Base-by-base conservation (phyloP, 208 protist genomes). In the Phytomonas sp. region DNA sequence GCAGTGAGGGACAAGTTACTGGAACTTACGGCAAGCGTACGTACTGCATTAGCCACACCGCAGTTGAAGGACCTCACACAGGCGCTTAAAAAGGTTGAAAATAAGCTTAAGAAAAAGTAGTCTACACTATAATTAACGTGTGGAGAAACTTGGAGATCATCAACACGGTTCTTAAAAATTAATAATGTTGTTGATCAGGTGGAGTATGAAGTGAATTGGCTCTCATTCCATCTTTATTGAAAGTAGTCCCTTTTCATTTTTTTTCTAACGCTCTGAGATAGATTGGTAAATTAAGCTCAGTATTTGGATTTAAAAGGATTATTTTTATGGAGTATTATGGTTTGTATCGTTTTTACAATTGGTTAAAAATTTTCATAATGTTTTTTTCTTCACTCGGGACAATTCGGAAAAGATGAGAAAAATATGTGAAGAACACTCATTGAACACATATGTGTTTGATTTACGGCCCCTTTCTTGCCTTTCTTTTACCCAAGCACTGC, bases 1-100 rank as follows among this genome's bases (percentile, higher is more conserved):
- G 72, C 87, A 15, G 87, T 98, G n/a, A 80, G 83, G n/a, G 81
- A 87, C 62, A 23, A 68, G 17, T 66, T 96, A 23, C 62, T 92
- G 31, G 78, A 80, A 26, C 51, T 46, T 11, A 86, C 82, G 6
- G 70, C 69, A 43, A 46, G 37, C 1, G 53, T 74, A 4, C 88
- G 82, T 33, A 73, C 65, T 8, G 75, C 81, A 32, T 72, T 93
- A n/a, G 67, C 76, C 15, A 82, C 71, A 17, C 67, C 84, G 13
- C 80, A 89, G 17, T 74, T 84, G 26, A 91, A 94, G 78, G 92
- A 96, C 72, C 75, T 80, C 33, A 53, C 81, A 20, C 76, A 85
- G 26, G 67, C 71, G 20, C 60, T 94, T 29, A 79, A 83, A 23
- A 88, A 93, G 60, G 83, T 78, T 4, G 91, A 92, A 72, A 96